Evolutionary conservation across 179 eudicot genomes (phyloP), one percentile per base, ranked within the genome.

Genomic region (Drosera spatulata): DNA sequence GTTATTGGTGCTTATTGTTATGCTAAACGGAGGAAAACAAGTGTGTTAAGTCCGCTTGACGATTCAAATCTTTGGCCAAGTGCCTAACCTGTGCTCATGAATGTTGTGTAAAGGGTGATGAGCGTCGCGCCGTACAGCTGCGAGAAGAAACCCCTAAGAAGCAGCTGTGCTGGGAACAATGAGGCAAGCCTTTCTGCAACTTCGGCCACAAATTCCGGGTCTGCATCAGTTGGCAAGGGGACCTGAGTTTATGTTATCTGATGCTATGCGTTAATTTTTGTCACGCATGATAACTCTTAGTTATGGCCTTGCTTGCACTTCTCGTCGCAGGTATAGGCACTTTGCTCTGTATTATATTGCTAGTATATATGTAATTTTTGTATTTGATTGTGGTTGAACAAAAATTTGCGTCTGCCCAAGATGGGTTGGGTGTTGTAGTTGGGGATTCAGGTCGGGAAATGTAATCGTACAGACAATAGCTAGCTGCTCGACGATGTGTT

Each of bases 71-170:
- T 7, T n/a, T 13, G 9, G 11, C 4, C 43, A 55, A 33, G 6
- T 12, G 2, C 2, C 15, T 41, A 3, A 33, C 43, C 43, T 39
- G 12, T 38, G 44, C 41, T 48, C 13, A 13, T 65, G 50, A 2
- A 7, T 72, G 55, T 58, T 7, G 5, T 72, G 55, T 60, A 44
- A 44, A 82, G 84, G 77, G 82, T 54, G 63, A 77, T 77, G 87
- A 77, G 54, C 59, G 62, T 71, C 9, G 75, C 82, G 12, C 87
- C 87, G 4, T 82, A 81, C 71, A 61, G 38, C 66, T 61, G 67
- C 47, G 56, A 64, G 78, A 79, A 72, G 65, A 79, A 72, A 39
- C n/a, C 70, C 6, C 42, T 55, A 22, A 81, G 69, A 47, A 51
- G 54, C 46, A 48, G 40, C 5, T 43, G 64, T 41, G 67, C 63